phyloP scores from a whole-genome alignment of 306 rosid species.

The Quercus variabilis region DNA sequence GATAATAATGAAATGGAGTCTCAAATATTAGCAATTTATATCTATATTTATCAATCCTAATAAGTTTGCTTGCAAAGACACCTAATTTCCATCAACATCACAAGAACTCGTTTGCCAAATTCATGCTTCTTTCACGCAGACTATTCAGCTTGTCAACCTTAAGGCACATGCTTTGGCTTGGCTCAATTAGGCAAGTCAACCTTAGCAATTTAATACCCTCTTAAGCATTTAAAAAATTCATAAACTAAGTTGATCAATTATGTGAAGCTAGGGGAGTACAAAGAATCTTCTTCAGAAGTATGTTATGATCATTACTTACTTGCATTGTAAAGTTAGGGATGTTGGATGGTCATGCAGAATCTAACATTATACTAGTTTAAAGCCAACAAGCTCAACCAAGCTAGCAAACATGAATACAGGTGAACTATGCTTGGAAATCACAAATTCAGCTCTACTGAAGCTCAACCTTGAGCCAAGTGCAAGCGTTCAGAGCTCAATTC shows the following conservation, averaged over 20 bases:
- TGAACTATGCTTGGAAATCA: not conserved
- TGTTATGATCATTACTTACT: not conserved
- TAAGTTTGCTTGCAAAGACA: constrained; percentile 13
- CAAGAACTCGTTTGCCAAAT: not conserved
- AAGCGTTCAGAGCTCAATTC: not conserved
- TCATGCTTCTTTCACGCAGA: not conserved
- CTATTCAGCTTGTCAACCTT: not conserved
- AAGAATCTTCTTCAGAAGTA: not conserved
- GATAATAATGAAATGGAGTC: not conserved
- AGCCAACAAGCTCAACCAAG: not conserved
- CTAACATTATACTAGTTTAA: not conserved
- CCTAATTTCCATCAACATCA: not conserved
- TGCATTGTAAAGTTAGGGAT: not conserved
- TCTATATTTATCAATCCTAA: constrained; percentile 11
- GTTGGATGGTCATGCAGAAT: not conserved
- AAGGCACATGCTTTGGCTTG: not conserved
- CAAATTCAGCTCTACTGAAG: not conserved
- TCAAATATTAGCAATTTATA: constrained; percentile 13
- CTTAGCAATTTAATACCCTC: not conserved
- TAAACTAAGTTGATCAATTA: not conserved
- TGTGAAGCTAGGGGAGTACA: not conserved
- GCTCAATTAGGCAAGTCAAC: not conserved
- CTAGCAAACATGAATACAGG: not conserved
- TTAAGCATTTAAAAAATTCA: not conserved
- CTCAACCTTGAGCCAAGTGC: not conserved